Conservation (phyloP, 495 filamentous ascomycete species). For the Aspergillus nidulans region DNA sequence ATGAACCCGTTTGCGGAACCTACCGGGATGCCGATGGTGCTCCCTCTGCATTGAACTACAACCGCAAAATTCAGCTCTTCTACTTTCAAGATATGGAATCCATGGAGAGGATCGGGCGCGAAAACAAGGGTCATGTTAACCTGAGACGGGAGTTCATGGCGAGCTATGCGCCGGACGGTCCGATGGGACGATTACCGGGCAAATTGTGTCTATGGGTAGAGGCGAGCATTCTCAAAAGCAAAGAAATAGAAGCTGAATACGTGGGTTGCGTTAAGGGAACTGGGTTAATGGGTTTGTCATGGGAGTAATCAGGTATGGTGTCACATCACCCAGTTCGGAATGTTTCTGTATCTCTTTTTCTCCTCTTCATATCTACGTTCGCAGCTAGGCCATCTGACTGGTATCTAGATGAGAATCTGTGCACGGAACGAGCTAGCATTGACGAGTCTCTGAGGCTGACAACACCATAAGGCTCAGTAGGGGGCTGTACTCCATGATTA, state of each 20-base stretch:
- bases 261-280: slow-evolving; percentile 28
- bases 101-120: slow-evolving; percentile 22
- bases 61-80: slow-evolving; percentile 24
- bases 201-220: slow-evolving; percentile 27
- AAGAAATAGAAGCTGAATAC: slow-evolving; percentile 29
- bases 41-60: slow-evolving; percentile 14
- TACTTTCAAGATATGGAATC: slow-evolving; percentile 28
- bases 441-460: too few relatives aligned
- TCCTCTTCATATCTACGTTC: too few relatives aligned
- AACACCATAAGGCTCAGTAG: too few relatives aligned
- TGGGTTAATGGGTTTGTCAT: slow-evolving; percentile 18
- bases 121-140: slow-evolving; percentile 22
- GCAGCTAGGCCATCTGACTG: too few relatives aligned
- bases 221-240: slow-evolving; percentile 19
- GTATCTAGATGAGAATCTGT: too few relatives aligned
- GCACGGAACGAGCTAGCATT: too few relatives aligned
- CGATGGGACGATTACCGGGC: slow-evolving; percentile 6
- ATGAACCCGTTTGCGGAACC: slow-evolving; percentile 11
- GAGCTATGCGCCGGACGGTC: slow-evolving; percentile 23
- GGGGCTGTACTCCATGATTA: too few relatives aligned
- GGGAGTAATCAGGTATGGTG: background rate
- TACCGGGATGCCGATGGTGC: background rate
- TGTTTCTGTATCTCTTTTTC: too few relatives aligned
- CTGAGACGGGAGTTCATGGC: slow-evolving; percentile 20
- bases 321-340: too few relatives aligned